A percentile compares a stretch with the other conserved stretches of the same genome.
Conservation (phyloP, 2,329 filamentous ascomycete genomes). For the Microdochium bolleyi region DNA sequence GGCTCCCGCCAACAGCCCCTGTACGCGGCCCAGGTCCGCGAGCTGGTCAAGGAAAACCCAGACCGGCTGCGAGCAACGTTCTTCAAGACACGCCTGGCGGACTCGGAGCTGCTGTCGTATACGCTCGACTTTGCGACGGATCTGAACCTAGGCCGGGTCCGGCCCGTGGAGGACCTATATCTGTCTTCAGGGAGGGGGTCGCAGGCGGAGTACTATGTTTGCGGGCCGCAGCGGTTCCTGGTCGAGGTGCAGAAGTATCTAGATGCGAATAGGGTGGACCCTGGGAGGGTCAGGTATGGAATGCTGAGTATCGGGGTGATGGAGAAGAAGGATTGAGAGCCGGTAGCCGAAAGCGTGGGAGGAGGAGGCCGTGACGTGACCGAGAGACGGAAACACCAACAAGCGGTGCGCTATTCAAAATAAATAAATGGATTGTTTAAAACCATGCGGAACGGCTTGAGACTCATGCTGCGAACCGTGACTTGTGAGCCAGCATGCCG, state of each 20-base stretch:
- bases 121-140: neutral
- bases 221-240: neutral
- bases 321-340: neutral
- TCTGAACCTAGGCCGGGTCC: neutral
- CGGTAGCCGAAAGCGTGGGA: neutral
- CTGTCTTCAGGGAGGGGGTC: neutral
- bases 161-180: neutral
- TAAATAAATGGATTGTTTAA: too few species aligned
- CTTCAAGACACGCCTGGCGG: neutral
- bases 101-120: neutral
- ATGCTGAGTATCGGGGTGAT: neutral
- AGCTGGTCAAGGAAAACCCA: neutral
- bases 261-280: neutral
- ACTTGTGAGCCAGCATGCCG: too few species aligned
- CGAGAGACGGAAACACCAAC: slow-evolving; percentile 4
- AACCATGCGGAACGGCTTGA: too few species aligned
- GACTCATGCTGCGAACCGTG: too few species aligned
- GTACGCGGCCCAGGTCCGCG: neutral
- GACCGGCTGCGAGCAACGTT: neutral
- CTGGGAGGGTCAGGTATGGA: neutral
- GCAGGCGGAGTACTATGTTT: neutral
- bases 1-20: neutral
- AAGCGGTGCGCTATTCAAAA: neutral
- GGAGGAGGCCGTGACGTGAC: slow-evolving; percentile 6
- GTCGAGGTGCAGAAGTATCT: neutral